A percentile compares a stretch with the other conserved stretches of the same genome.
Conservation (phyloP, 1,284 basidiomycete species). For the Mixia osmundae region DNA sequence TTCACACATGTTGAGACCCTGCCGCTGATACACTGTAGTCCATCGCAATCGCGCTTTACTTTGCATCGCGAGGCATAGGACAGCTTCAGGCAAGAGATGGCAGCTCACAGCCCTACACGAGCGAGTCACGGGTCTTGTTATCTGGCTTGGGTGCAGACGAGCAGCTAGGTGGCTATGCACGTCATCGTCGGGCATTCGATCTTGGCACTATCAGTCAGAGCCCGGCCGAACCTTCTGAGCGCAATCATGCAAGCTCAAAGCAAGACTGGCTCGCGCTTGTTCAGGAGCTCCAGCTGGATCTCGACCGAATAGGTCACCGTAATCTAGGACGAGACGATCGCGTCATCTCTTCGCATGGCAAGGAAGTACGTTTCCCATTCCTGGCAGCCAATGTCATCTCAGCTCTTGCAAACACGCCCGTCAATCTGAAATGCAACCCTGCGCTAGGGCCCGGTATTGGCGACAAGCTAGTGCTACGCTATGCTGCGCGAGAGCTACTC, state of each 20-base stretch:
- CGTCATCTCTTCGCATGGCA: conserved; percentile 61
- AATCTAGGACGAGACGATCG: conserved; percentile 89
- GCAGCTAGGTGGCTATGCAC: conserved; percentile 73
- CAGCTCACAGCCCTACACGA: conserved; percentile 31
- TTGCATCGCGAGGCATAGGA: conserved; percentile 61
- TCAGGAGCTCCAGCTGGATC: conserved; percentile 73
- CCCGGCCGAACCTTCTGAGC: too few species aligned
- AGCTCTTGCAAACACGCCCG: conserved; percentile 47
- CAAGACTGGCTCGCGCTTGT: conserved; percentile 49
- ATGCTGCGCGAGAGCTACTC: conserved; percentile 35
- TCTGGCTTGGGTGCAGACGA: conserved; percentile 91
- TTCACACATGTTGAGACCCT: background rate
- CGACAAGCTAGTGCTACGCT: conserved; percentile 64
- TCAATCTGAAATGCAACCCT: conserved; percentile 57
- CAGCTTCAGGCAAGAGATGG: conserved; percentile 24
- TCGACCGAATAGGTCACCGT: conserved; percentile 66
- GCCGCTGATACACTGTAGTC: conserved; percentile 32
- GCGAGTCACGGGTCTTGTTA: conserved; percentile 55
- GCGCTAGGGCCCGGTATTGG: conserved; percentile 38
- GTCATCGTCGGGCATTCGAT: conserved; percentile 57
- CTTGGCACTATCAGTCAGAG: conserved; percentile 13
- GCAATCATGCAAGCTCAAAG: too few species aligned
- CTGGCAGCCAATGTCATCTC: conserved; percentile 52
- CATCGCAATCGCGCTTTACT: conserved; percentile 73
- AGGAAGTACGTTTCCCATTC: conserved; percentile 53